Base-by-base conservation (phyloP, 352 stramenopile genomes). In the Elongisporangium prolatum region DNA sequence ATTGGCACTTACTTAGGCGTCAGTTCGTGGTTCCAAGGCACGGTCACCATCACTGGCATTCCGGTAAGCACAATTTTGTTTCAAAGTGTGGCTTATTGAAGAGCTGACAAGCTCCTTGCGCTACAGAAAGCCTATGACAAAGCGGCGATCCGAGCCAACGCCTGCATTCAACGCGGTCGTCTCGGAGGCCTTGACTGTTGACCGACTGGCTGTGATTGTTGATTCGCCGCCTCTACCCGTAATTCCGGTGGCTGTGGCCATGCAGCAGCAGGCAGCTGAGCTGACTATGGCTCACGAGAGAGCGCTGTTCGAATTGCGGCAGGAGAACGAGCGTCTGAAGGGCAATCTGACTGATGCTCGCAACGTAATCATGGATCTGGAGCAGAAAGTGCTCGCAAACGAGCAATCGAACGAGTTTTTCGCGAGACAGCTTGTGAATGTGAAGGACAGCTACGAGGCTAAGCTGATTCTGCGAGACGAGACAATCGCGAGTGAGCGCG, bases 401-500 rank as follows among this genome's bases (percentile, higher is more conserved):
- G 66, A 86, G 37, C 68, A 76, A 40, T 72, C 72, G 1, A 80
- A 68, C 49, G 67, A 74, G 6, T 57, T 75, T 11, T 65, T 83
- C 50, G 64, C 66, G 5, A 63, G 65, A 0, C 73, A 86, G 53
- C 57, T 86, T 13, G 53, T 61, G 7, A 75, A 72, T 21, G 61
- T 80, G 9, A 75, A 86, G 51, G 75, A 80, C 14, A 73, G 64
- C 25, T 81, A 80, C 37, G 61, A 80, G 50, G 60, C 59, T 0
- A 86, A 86, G 21, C 54, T 81, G 11, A 54, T 72, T 22, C 59
- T 58, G 50, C 65, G 59, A 20, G 69, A 79, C 52, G 75, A 83
- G 21, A 57, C 69, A 3, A 44, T 72, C 0, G 67, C 66, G 2
- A 50, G 62, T 1, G 71, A 80, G 21, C 71, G 72, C 16, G 61